phyloP scores from a whole-genome alignment of 495 filamentous ascomycete genomes.

The Penicillium salamii region DNA sequence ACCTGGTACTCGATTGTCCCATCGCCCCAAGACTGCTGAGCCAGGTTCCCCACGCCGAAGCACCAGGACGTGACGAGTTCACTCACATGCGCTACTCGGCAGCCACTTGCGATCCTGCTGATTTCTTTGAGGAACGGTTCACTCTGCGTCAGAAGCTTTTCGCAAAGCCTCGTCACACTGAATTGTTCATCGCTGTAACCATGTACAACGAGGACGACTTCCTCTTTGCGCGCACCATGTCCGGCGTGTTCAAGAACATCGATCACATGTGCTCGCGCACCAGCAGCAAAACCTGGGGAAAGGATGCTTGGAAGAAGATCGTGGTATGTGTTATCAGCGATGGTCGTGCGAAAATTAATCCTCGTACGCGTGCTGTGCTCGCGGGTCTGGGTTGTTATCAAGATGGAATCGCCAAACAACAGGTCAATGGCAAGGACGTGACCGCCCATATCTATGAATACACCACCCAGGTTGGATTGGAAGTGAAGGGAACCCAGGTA shows the following conservation, averaged over 20 bases:
- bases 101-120: conserved; percentile 88
- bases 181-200: conserved; percentile 96
- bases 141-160: conserved; percentile 93
- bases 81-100: conserved; percentile 99
- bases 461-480: conserved; percentile 86
- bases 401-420: conserved; percentile 97
- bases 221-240: conserved; percentile 93
- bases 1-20: conserved; percentile 95
- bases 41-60: conserved; percentile 75
- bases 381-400: conserved; percentile 96
- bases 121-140: conserved; percentile 86
- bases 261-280: conserved; percentile 92
- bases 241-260: conserved; percentile 96
- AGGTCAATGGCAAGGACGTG: conserved; percentile 95
- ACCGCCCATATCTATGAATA: conserved; percentile 99
- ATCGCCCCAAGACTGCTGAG: conserved; percentile 86
- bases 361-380: conserved; percentile 82
- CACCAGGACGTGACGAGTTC: conserved; percentile 89
- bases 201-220: conserved; percentile 99
- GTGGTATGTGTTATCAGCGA: conserved; percentile 98
- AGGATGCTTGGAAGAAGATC: conserved; percentile 99
- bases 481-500: conserved; percentile 86
- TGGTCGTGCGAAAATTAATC: conserved; percentile 97
- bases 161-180: conserved; percentile 87
- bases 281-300: conserved; percentile 95